A percentile compares a stretch with the other conserved stretches of the same genome.
Evolutionary conservation across 129 eudicot genomes (phyloP).

Genomic region (sunflower (Helianthus annuus)): HanXRQr2.0-SUNRISE NC_035439.2:128285149-128285648

Average conservation of each 20-base stretch:
- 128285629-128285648: no score
- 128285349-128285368: slow-evolving; percentile 59
- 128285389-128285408: slow-evolving; percentile 97
- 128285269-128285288: not conserved
- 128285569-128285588: no score
- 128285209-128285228: slow-evolving; percentile 99
- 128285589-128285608: no score
- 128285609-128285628: no score
- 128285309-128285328: not conserved
- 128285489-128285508: no score
- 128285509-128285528: no score
- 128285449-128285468: not conserved
- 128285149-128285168: slow-evolving; percentile 2
- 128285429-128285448: slow-evolving; percentile 85
- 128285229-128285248: slow-evolving; percentile 98
- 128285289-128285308: slow-evolving; percentile 2
- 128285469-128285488: no score
- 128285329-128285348: slow-evolving; percentile 3
- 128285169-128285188: not conserved
- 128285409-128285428: slow-evolving; percentile 70
- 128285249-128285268: slow-evolving; percentile 81
- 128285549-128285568: no score
- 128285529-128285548: no score
- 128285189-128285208: slow-evolving; percentile 52
- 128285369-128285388: slow-evolving; percentile 93